These are phyloP conservation scores for Cyclotella kingstonii DNA, from an alignment of 108 stramenopile genomes.

Conservation along the genomic window DNA sequence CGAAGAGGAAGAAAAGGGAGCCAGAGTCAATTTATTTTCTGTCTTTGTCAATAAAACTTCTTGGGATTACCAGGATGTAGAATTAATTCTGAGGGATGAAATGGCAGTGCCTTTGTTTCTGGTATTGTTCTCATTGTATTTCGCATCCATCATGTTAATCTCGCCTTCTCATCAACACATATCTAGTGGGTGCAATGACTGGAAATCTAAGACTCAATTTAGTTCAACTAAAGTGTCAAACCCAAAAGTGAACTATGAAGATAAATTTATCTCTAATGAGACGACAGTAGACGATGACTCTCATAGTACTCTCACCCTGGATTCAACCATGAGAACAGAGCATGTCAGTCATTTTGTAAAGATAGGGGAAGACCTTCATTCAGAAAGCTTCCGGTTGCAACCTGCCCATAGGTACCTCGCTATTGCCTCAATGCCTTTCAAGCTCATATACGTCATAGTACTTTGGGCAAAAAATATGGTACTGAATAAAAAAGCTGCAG, in stretches of 20 bases:
- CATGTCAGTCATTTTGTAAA: not conserved
- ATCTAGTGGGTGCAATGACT: not conserved
- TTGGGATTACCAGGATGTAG: slow-evolving; percentile 8
- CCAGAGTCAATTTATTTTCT: no score
- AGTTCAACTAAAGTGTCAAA: not conserved
- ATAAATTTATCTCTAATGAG: no score
- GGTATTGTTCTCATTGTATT: slow-evolving; percentile 7
- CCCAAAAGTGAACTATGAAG: no score
- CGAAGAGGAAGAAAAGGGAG: no score
- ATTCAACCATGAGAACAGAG: slow-evolving; percentile 11
- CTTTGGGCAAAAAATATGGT: not conserved
- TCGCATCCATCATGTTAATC: slow-evolving; percentile 28
- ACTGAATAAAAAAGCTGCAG: slow-evolving; percentile 12
- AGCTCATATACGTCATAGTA: not conserved
- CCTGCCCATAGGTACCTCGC: no score
- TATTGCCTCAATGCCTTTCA: slow-evolving; percentile 18
- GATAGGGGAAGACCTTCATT: not conserved
- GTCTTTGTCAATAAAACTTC: no score
- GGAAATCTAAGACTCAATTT: not conserved
- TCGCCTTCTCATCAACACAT: no score
- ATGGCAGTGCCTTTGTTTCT: slow-evolving; percentile 17
- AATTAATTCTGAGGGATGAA: slow-evolving; percentile 20
- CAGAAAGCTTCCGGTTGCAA: not conserved
- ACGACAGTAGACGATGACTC: slow-evolving; percentile 8
- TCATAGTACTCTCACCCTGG: slow-evolving; percentile 19